These are phyloP conservation scores for Buddleja alternifolia DNA, from an alignment of 257 asterid species.

Conservation along the genomic window DNA sequence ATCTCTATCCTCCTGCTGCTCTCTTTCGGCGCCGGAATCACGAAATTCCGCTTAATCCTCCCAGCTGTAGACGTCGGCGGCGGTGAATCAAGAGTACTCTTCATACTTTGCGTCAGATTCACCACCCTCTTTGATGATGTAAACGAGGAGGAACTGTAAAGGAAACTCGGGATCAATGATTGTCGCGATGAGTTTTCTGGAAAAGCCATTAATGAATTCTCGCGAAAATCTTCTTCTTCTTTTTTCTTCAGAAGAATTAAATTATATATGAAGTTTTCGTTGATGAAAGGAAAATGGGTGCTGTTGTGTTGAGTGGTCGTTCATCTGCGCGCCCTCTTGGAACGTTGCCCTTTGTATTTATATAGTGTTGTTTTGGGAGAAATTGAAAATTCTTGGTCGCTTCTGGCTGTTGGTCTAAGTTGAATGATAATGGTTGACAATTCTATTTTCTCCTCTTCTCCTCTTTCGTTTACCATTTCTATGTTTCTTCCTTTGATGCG, in stretches of 20 bases:
- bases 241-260: no score
- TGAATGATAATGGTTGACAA: not conserved
- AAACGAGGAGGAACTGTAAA: constrained; percentile 33
- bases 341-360: not conserved
- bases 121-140: not conserved
- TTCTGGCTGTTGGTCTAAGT: constrained; percentile 8
- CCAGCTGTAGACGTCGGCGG: constrained; percentile 2
- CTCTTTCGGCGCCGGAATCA: constrained; percentile 71
- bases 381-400: constrained; percentile 11
- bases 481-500: constrained; percentile 20
- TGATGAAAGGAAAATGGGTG: no score
- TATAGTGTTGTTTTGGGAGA: not conserved
- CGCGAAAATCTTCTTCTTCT: no score
- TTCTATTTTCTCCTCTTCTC: not conserved
- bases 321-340: constrained; percentile 29
- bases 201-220: constrained; percentile 44
- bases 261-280: no score
- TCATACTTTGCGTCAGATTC: constrained; percentile 18
- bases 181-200: constrained; percentile 33
- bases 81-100: constrained; percentile 7
- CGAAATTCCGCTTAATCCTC: constrained; percentile 26
- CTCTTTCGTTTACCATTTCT: constrained; percentile 19
- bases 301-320: no score
- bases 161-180: constrained; percentile 53
- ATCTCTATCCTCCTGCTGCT: constrained; percentile 50